Evolutionary conservation across 108 stramenopile species (phyloP).

Genomic region (Skeletonema marinoi): DNA sequence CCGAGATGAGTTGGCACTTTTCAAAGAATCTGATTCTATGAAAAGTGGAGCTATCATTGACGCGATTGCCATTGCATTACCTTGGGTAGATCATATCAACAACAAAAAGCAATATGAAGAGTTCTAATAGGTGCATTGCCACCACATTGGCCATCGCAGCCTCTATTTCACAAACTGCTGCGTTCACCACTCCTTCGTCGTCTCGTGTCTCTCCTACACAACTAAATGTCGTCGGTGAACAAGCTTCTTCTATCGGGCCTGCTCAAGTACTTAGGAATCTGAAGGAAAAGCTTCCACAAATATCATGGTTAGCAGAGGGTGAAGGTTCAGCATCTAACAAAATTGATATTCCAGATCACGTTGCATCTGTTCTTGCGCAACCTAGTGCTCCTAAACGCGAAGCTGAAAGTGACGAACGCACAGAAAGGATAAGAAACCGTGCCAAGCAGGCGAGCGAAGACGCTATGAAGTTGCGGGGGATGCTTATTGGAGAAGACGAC

Average conservation of each 20-base stretch:
- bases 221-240: conserved; percentile 56
- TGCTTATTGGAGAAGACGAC: conserved; percentile 59
- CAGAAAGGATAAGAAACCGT: conserved; percentile 61
- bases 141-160: background rate
- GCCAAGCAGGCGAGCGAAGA: conserved; percentile 68
- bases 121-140: background rate
- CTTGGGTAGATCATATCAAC: background rate
- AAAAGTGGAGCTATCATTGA: background rate
- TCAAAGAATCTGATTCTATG: background rate
- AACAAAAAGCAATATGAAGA: background rate
- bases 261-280: conserved; percentile 60
- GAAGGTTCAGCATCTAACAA: conserved; percentile 55
- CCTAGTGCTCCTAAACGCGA: conserved; percentile 68
- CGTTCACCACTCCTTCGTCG: background rate
- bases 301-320: conserved; percentile 73
- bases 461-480: conserved; percentile 60
- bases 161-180: background rate
- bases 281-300: conserved; percentile 61
- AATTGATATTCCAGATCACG: conserved; percentile 71
- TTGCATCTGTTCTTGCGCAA: conserved; percentile 48
- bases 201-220: conserved; percentile 4
- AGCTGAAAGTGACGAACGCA: conserved; percentile 72
- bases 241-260: conserved; percentile 72
- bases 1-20: background rate
- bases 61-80: background rate